phyloP scores from a whole-genome alignment of 164 flowering plant genomes.

The Litsea cubeba region DNA sequence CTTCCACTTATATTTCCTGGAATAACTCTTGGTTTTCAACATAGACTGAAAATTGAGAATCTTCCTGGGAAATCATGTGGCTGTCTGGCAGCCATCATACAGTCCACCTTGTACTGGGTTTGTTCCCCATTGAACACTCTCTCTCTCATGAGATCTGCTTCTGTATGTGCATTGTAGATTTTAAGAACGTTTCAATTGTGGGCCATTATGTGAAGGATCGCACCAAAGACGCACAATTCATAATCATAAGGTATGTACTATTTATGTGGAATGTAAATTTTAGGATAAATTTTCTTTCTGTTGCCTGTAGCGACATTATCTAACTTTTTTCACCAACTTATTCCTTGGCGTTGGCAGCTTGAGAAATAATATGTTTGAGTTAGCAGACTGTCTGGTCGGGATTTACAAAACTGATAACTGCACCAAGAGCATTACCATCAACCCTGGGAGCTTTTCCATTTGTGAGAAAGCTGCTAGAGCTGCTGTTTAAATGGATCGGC shows the following conservation, averaged over 20 bases:
- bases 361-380: conserved; percentile 94
- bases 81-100: background rate
- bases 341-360: conserved; percentile 67
- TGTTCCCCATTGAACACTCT: background rate
- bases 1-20: background rate
- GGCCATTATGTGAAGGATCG: conserved; percentile 99
- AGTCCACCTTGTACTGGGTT: no score
- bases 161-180: conserved; percentile 44
- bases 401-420: conserved; percentile 95
- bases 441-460: conserved; percentile 73
- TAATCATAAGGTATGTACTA: conserved; percentile 71
- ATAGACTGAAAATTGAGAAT: background rate
- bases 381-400: conserved; percentile 95
- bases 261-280: background rate
- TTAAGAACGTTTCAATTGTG: conserved; percentile 96
- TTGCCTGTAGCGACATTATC: background rate
- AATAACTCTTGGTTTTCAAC: background rate
- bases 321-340: background rate
- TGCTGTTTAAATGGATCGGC: background rate
- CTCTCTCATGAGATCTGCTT: background rate
- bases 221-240: conserved; percentile 94
- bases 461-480: conserved; percentile 50
- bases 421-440: conserved; percentile 95
- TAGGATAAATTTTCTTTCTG: background rate
- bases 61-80: background rate